Conservation (phyloP, 257 asterid species). For the Rauvolfia tetraphylla region DNA sequence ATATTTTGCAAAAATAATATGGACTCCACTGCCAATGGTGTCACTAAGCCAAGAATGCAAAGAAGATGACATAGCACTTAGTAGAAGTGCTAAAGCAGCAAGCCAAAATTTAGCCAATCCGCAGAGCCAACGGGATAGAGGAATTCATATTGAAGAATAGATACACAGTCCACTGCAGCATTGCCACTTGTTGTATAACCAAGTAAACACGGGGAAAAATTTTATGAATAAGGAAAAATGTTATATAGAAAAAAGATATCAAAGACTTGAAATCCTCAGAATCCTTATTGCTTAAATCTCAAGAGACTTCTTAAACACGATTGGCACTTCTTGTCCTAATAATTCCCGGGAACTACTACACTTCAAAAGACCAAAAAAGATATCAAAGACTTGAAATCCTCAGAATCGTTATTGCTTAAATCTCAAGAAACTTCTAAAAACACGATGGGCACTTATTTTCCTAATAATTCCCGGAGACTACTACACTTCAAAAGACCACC, state of each 20-base stretch:
- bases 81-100: too few relatives aligned
- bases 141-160: not conserved
- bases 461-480: too few relatives aligned
- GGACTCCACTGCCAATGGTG: too few relatives aligned
- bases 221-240: too few relatives aligned
- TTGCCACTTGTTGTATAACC: slow-evolving; percentile 2
- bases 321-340: not conserved
- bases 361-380: too few relatives aligned
- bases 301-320: not conserved
- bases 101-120: too few relatives aligned
- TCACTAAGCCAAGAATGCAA: too few relatives aligned
- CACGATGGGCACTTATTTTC: not conserved
- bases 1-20: not conserved
- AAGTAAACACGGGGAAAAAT: not conserved
- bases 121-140: too few relatives aligned
- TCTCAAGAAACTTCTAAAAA: not conserved
- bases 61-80: too few relatives aligned
- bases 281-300: not conserved
- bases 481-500: not conserved
- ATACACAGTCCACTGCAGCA: not conserved
- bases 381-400: not conserved
- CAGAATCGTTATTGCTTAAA: not conserved
- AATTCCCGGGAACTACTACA: not conserved
- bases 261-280: not conserved
- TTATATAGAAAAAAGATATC: too few relatives aligned